Base-by-base conservation (phyloP, 345 rosid species). In the Linum tenue region DNA sequence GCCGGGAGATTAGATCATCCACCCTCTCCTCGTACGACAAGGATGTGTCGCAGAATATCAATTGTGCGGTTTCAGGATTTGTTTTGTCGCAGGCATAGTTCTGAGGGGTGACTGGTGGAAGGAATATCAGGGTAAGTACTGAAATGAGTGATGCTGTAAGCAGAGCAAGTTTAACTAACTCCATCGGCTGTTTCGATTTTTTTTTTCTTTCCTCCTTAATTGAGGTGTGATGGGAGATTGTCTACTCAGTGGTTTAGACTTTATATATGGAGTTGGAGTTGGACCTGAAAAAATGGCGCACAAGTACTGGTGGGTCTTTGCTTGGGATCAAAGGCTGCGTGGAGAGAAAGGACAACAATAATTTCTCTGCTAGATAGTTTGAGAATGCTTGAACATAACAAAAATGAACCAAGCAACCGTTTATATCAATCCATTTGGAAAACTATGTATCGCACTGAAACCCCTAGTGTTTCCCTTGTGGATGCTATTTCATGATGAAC, bases 21-120 rank as follows among this genome's bases (percentile, higher is more conserved):
- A 82, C 86, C 66, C 89, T 78, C 15, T 73, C 77, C n/a, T 70
- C 72, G 56, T 79, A 73, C 0, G 89, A 58, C 22, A 79, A 66
- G 12, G 83, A 73, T 36, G 67, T 68, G 73, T 82, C 63, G 64
- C 86, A 86, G 56, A 82, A 86, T 11, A 67, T 65, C 37, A 68
- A 79, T n/a, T 65, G 70, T 71, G 66, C 73, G 31, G 77, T 81
- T 59, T 67, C 60, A 4, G 78, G 68, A 57, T 16, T 66, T 42
- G 48, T 75, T 17, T 67, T n/a, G 77, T 81, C 78, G 8, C 85
- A 77, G n/a, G 81, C 82, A 71, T 68, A 79, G 60, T 57, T 76
- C 56, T 78, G 80, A 55, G 72, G 2, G 37, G 65, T 42, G 39
- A 66, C 17, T 63, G 44, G 65, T 6, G 59, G 60, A 55, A 76